phyloP scores from a whole-genome alignment of 2,329 filamentous ascomycete genomes.

The Pseudogymnoascus pannorum region DNA sequence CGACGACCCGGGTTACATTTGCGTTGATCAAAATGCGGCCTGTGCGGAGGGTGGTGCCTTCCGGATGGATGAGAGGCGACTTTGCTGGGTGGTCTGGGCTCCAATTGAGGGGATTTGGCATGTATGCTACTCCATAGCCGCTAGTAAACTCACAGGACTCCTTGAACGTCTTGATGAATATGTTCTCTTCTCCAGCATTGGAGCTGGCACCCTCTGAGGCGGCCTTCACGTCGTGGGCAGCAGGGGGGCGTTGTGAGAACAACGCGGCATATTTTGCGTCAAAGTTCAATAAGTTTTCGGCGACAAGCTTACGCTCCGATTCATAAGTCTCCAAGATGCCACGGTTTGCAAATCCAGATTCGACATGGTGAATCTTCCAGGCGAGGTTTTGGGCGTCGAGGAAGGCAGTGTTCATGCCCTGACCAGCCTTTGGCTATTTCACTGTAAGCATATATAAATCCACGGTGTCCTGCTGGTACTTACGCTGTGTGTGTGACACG shows the following conservation, averaged over 20 bases:
- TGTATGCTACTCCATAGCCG: slow-evolving; percentile 83
- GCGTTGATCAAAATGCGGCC: slow-evolving; percentile 71
- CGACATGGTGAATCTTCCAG: slow-evolving; percentile 93
- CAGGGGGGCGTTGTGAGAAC: slow-evolving; percentile 72
- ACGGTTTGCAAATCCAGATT: slow-evolving; percentile 70
- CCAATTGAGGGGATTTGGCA: slow-evolving; percentile 80
- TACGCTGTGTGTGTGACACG: slow-evolving; percentile 72
- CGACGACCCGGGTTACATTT: slow-evolving; percentile 77
- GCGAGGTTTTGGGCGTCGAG: slow-evolving; percentile 81
- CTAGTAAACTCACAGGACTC: slow-evolving; percentile 86
- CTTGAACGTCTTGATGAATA: slow-evolving; percentile 86
- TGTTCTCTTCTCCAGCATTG: slow-evolving; percentile 50
- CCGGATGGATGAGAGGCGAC: slow-evolving; percentile 61
- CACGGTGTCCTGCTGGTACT: slow-evolving; percentile 25
- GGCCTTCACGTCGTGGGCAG: slow-evolving; percentile 63
- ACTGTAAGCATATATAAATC: slow-evolving; percentile 47
- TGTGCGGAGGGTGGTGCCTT: slow-evolving; percentile 58
- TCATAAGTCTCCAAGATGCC: slow-evolving; percentile 79
- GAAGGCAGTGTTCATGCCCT: slow-evolving; percentile 76
- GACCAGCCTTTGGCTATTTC: slow-evolving; percentile 64
- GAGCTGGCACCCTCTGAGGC: slow-evolving; percentile 41
- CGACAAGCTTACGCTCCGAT: slow-evolving; percentile 73
- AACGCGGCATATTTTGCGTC: slow-evolving; percentile 85
- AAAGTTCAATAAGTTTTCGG: slow-evolving; percentile 76
- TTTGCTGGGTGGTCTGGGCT: slow-evolving; percentile 63